phyloP scores from a whole-genome alignment of 1,284 basidiomycete genomes.

The Trichosporon coremiiforme region DNA sequence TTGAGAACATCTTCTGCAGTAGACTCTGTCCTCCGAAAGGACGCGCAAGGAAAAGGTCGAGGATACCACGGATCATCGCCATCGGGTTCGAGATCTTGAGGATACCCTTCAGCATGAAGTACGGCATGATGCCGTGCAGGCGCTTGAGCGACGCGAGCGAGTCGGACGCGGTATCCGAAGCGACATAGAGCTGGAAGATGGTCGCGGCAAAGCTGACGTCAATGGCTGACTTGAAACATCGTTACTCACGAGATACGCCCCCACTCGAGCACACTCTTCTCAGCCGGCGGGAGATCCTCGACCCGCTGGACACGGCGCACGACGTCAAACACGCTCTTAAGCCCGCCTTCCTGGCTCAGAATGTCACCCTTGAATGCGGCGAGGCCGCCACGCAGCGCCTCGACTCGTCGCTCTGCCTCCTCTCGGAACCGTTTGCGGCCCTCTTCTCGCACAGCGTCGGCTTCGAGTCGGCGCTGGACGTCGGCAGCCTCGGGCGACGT shows the following conservation, averaged over 20 bases:
- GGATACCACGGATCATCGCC: constrained; percentile 86
- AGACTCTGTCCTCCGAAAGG: constrained; percentile 93
- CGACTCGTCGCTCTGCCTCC: constrained; percentile 84
- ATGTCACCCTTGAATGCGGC: constrained; percentile 89
- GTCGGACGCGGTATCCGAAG: constrained; percentile 88
- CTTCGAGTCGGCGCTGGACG: constrained; percentile 76
- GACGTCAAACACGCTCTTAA: constrained; percentile 81
- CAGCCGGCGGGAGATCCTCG: constrained; percentile 77
- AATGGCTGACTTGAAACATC: not conserved
- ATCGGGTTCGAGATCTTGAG: constrained; percentile 94
- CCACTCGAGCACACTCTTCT: constrained; percentile 91
- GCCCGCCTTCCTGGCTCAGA: constrained; percentile 82
- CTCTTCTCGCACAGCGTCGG: constrained; percentile 85
- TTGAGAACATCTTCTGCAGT: constrained; percentile 88
- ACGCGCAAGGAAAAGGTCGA: constrained; percentile 96
- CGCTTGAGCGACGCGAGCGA: constrained; percentile 85
- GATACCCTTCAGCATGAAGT: constrained; percentile 91
- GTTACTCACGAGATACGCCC: constrained; percentile 81
- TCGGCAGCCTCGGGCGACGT: constrained; percentile 76
- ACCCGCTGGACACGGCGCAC: constrained; percentile 81
- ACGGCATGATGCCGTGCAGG: constrained; percentile 95
- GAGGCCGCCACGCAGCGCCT: constrained; percentile 78
- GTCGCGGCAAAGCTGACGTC: constrained; percentile 78
- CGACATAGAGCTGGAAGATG: constrained; percentile 91
- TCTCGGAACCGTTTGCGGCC: constrained; percentile 80